Conservation (phyloP, 768 basidiomycete species). For the Panus rudis region DNA sequence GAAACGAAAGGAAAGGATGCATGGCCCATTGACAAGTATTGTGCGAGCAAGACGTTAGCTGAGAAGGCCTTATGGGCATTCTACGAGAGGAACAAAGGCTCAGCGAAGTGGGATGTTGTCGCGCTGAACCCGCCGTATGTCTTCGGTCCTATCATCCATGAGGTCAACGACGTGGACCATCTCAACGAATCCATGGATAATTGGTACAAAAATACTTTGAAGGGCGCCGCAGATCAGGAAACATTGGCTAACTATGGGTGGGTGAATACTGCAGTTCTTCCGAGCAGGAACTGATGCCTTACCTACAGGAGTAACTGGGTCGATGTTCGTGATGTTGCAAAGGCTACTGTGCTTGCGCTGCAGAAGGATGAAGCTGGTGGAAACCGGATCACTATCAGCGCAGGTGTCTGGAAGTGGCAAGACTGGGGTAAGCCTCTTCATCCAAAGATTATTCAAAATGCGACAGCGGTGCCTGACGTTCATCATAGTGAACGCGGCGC, state of each 20-base stretch:
- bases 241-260: neutral
- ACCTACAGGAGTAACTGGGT: conserved; percentile 11
- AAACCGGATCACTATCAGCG: conserved; percentile 44
- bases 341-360: conserved; percentile 44
- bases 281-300: neutral
- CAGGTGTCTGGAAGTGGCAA: conserved; percentile 6
- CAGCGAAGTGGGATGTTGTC: conserved; percentile 3
- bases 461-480: conserved; percentile 13
- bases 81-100: conserved; percentile 35
- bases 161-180: conserved; percentile 2
- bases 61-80: conserved; percentile 54
- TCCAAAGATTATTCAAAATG: neutral
- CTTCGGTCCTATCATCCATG: conserved; percentile 1
- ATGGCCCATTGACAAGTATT: conserved; percentile 36
- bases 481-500: conserved; percentile 1
- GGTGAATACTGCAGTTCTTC: neutral
- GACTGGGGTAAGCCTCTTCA: conserved; percentile 1
- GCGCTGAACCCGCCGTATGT: conserved; percentile 5
- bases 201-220: conserved; percentile 2
- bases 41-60: conserved; percentile 51
- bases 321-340: conserved; percentile 47
- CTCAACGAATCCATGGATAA: neutral
- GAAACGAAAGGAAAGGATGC: conserved; percentile 44
- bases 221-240: neutral
- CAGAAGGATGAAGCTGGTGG: conserved; percentile 43